These are phyloP conservation scores for Hymenoscyphus scutula DNA, from an alignment of 2,329 filamentous ascomycete species.

Conservation along the genomic window DNA sequence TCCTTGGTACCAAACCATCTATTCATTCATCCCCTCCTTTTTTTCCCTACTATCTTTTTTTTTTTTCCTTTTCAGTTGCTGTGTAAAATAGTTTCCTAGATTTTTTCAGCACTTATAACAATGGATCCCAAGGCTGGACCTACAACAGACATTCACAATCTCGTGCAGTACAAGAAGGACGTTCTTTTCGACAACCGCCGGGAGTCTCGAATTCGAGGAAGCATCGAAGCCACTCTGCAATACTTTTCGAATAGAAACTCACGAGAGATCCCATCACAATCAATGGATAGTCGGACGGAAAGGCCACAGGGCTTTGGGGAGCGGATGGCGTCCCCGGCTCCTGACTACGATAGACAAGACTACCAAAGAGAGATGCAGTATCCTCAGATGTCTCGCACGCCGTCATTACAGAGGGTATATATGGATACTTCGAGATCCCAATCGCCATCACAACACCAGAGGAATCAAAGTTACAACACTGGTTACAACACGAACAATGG, in stretches of 20 bases:
- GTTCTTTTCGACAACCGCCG: slow-evolving; percentile 24
- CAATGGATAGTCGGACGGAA: slow-evolving; percentile 12
- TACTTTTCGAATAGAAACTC: slow-evolving; percentile 22
- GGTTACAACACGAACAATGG: not conserved
- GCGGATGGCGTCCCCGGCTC: slow-evolving; percentile 11
- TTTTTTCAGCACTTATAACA: not conserved
- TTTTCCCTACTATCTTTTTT: not conserved
- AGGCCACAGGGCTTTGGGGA: slow-evolving; percentile 19
- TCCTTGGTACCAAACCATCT: not conserved
- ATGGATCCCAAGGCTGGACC: slow-evolving; percentile 25
- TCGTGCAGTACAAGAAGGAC: slow-evolving; percentile 27
- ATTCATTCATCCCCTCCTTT: not conserved
- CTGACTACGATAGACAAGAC: not conserved
- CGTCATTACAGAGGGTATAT: slow-evolving; percentile 6
- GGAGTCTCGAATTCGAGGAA: slow-evolving; percentile 25
- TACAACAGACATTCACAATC: slow-evolving; percentile 19
- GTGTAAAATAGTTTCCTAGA: slow-evolving; percentile 6
- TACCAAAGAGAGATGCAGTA: not conserved
- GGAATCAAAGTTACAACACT: not conserved
- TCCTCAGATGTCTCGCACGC: not conserved
- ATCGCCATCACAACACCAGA: not conserved
- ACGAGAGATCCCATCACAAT: not conserved
- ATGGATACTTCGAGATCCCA: not conserved
- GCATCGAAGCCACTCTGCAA: slow-evolving; percentile 27
- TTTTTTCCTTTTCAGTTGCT: slow-evolving; percentile 2